Evolutionary conservation across 805 yeast species (phyloP).

Genomic region (Candida berthetii): DNA sequence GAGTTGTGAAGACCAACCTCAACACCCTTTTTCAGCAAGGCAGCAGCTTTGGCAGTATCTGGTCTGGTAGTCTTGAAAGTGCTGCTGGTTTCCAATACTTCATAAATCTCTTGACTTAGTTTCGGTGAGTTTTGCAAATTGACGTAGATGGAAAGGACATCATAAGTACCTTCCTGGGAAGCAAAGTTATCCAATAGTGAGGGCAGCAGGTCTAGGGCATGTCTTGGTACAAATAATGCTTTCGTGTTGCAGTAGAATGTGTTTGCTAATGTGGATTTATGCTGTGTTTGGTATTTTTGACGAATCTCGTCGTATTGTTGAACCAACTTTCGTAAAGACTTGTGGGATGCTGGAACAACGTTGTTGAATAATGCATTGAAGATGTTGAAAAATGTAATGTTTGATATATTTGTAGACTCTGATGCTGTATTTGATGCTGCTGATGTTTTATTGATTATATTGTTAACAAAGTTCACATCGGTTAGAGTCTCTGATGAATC

Average conservation of each 20-base stretch:
- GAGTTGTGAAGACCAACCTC: not conserved
- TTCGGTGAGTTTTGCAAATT: not conserved
- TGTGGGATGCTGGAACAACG: not conserved
- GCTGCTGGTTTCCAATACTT: not conserved
- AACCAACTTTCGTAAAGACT: not conserved
- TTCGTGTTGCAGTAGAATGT: not conserved
- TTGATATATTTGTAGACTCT: not conserved
- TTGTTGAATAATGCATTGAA: not conserved
- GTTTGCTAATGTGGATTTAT: not conserved
- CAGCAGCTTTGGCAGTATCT: too few species aligned
- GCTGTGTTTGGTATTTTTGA: not conserved
- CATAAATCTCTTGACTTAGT: not conserved
- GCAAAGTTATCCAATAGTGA: not conserved
- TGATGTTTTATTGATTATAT: not conserved
- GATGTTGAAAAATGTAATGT: not conserved
- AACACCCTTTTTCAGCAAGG: too few species aligned
- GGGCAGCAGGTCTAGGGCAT: not conserved
- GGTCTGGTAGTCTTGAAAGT: not conserved
- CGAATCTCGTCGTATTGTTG: not conserved
- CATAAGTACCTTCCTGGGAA: not conserved
- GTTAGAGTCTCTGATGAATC: not conserved
- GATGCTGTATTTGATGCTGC: too few species aligned
- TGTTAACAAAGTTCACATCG: not conserved
- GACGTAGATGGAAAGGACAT: not conserved
- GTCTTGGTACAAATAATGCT: not conserved